phyloP scores from a whole-genome alignment of 1,284 basidiomycete species.

The Vanrija sp. region DNA sequence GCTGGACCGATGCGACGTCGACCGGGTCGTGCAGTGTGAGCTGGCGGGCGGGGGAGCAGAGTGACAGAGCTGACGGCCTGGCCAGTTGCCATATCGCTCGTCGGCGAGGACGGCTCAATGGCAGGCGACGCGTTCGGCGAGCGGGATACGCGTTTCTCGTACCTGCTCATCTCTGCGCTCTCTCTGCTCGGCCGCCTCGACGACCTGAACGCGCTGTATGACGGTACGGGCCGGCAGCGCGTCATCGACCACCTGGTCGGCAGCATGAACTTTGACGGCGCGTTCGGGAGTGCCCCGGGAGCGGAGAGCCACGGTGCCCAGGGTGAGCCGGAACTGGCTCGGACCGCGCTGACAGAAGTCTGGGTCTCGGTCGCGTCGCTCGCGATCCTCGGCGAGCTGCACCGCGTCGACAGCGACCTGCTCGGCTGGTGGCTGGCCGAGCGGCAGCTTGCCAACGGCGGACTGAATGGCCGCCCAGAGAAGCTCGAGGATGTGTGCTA shows the following conservation, averaged over 20 bases:
- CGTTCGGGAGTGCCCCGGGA: conserved; percentile 77
- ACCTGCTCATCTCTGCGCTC: conserved; percentile 76
- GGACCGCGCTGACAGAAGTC: too few species aligned
- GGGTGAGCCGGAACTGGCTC: conserved; percentile 66
- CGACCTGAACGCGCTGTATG: conserved; percentile 53
- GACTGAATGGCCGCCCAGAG: conserved; percentile 91
- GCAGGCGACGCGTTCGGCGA: conserved; percentile 88
- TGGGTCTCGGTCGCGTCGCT: conserved; percentile 85
- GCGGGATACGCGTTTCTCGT: conserved; percentile 85
- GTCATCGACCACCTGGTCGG: conserved; percentile 68
- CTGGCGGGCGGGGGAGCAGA: conserved; percentile 3
- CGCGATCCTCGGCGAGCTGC: conserved; percentile 76
- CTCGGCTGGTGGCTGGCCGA: conserved; percentile 91
- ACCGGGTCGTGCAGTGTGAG: conserved; percentile 71
- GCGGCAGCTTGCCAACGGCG: conserved; percentile 86
- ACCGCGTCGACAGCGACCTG: conserved; percentile 68
- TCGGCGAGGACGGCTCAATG: conserved; percentile 76
- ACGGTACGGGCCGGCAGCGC: conserved; percentile 54
- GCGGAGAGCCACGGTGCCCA: conserved; percentile 90
- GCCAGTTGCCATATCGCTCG: conserved; percentile 74
- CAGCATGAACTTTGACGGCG: conserved; percentile 93
- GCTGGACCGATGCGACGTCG: conserved; percentile 62
- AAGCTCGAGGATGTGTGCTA: conserved; percentile 99
- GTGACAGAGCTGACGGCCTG: neutral
- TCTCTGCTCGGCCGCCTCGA: conserved; percentile 71